phyloP scores from a whole-genome alignment of 306 rosid genomes.

The Pterocarpus santalinus region DNA sequence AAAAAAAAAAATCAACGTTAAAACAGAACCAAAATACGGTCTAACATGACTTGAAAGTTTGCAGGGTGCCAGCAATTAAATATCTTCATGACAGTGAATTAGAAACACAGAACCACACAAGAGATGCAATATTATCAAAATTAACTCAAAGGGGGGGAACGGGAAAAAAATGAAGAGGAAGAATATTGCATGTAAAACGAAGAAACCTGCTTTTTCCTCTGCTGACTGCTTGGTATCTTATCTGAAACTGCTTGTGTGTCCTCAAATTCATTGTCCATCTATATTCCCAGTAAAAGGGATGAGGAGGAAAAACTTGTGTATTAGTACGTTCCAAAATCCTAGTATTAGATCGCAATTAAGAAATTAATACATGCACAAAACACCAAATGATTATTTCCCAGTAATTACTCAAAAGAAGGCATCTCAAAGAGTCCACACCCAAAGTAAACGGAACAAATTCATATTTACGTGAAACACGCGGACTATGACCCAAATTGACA shows the following conservation, averaged over 20 bases:
- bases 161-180: not conserved
- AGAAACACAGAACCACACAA: not conserved
- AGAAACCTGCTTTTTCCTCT: constrained; percentile 55
- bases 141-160: too few species aligned
- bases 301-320: not conserved
- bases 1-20: constrained; percentile 8
- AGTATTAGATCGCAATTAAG: constrained; percentile 8
- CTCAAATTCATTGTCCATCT: constrained; percentile 59
- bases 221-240: constrained; percentile 46
- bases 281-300: not conserved
- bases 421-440: constrained; percentile 21
- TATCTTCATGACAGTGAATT: constrained; percentile 6
- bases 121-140: not conserved
- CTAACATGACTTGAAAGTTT: constrained; percentile 13
- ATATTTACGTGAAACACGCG: not conserved
- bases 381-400: not conserved
- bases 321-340: constrained; percentile 9
- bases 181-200: not conserved
- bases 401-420: not conserved
- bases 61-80: constrained; percentile 7
- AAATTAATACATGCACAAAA: constrained; percentile 20
- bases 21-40: not conserved
- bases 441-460: constrained; percentile 14
- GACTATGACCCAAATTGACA: constrained; percentile 28
- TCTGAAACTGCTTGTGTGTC: constrained; percentile 44